Evolutionary conservation across 345 rosid genomes (phyloP), one percentile per base, ranked within the genome.

Genomic region (Eucalyptus polybractea): DNA sequence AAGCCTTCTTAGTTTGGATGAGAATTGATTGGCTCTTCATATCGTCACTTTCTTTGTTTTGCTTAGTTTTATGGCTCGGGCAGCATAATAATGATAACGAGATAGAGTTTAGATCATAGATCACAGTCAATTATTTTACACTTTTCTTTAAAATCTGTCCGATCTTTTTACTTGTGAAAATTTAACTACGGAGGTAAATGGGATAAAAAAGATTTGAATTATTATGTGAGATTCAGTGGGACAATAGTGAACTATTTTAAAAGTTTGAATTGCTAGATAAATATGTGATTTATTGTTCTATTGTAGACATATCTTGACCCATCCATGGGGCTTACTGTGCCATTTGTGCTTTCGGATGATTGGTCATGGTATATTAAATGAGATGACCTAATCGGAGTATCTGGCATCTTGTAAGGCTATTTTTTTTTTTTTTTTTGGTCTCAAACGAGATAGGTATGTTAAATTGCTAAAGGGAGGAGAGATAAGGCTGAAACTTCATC

Each of bases 61-160:
- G 69, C 69, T 29, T 29, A 13, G 69, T 62, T 62, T 62, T 14
- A 29, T 14, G 33, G 69, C 69, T 62, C 31, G 5, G 9, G 33
- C 69, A 62, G 16, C 33, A 62, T 29, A 62, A 13, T 13, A 14
- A 62, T 6, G 69, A 13, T 62, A n/a, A 62, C 2, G 33, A 29
- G 33, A 62, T n/a, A n/a, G 16, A 13, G 69, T 29, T 62, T 62
- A 62, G 9, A 62, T n/a, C 33, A 53, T 7, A 53, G 10, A 53
- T 2, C 5, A 53, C 58, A 53, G 2, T 53, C 10, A 53, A 53
- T 53, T 21, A 2, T 53, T 21, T 53, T 53, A 53, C 58, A 53
- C 10, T 53, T 53, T 53, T 1, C 10, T 8, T 53, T 8, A 53
- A 1, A 21, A 0, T 7, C 58, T 1, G 0, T 53, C 5, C 2